Base-by-base conservation (phyloP, 2,329 filamentous ascomycete species). In the Neoascochyta sp. region DNA sequence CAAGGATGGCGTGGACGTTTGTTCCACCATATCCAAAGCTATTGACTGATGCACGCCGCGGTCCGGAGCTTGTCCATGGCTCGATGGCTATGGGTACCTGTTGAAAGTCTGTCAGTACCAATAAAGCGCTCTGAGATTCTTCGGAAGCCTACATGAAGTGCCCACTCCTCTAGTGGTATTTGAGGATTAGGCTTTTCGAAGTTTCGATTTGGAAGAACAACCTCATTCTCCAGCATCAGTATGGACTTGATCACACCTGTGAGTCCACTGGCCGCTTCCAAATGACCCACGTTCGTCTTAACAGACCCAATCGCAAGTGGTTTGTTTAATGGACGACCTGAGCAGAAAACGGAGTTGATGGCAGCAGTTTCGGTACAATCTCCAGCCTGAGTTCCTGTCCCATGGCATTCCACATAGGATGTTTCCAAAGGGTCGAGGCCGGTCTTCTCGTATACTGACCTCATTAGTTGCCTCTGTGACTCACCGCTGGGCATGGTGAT, bases 331-430 rank as follows among this genome's bases (percentile, higher is more conserved):
- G 9, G 4, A 5, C 16, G 9, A n/a, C 14, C 22, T n/a, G 19
- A 8, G 10, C 22, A 15, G 22, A 54, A 50, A 1, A 46, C 41
- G 3, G 19, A 24, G 2, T 30, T 36, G 15, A 49, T 32, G 5
- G 39, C 48, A 9, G 21, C 17, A 2, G 45, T 36, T 21, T 58
- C 54, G 3, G 49, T 29, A 2, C 51, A 47, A 20, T 58, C 54
- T 14, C 49, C 54, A 5, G 70, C 73, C 19, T 69, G 65, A 2
- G 76, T 80, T 4, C 76, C 76, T 0, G n/a, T 79, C 7, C 76
- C 76, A 34, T 67, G 62, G 0, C 54, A 53, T 34, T 67, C 63
- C 10, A 65, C 47, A 24, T 57, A 64, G 3, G 26, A 21, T 4
- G 36, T 41, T 3, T 29, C 17, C 13, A 34, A 32, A 3, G 41